Evolutionary conservation across 2,329 filamentous ascomycete genomes (phyloP).

Genomic region (Talaromyces sp.): DNA sequence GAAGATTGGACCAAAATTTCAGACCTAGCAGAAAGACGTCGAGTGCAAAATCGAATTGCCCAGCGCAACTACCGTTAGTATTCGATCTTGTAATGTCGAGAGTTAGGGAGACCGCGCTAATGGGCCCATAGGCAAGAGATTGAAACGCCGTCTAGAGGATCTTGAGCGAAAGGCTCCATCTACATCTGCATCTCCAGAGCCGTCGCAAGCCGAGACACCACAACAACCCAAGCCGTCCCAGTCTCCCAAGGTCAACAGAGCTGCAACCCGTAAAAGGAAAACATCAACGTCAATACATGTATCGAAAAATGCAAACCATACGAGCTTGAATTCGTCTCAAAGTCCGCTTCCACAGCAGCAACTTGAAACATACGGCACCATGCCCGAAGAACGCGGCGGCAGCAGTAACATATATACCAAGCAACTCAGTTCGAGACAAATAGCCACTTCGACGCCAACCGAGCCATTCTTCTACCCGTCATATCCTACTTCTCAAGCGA

Average conservation of each 20-base stretch:
- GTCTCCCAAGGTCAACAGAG: conserved; percentile 16
- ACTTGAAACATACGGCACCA: background rate
- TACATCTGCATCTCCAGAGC: conserved; percentile 57
- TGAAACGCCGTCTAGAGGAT: conserved; percentile 63
- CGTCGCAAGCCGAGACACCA: conserved; percentile 51
- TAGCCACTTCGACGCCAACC: conserved; percentile 55
- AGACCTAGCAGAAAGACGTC: conserved; percentile 84
- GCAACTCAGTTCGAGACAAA: conserved; percentile 51
- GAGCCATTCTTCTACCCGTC: conserved; percentile 47
- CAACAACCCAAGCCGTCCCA: conserved; percentile 24
- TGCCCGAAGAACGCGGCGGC: conserved; percentile 1
- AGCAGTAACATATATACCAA: background rate
- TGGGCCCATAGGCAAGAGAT: conserved; percentile 55
- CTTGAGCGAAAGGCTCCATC: conserved; percentile 58
- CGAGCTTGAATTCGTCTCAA: background rate
- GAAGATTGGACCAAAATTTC: conserved; percentile 99
- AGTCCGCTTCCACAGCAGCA: background rate
- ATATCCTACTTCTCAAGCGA: conserved; percentile 36
- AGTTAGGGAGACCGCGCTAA: background rate
- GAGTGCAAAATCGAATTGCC: conserved; percentile 96
- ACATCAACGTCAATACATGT: conserved; percentile 31
- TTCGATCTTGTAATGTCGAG: background rate
- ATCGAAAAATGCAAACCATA: conserved; percentile 50
- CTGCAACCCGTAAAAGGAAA: conserved; percentile 15
- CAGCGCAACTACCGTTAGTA: conserved; percentile 89